phyloP scores from a whole-genome alignment of 352 stramenopile genomes.

The Aphanomyces stellatus region DNA sequence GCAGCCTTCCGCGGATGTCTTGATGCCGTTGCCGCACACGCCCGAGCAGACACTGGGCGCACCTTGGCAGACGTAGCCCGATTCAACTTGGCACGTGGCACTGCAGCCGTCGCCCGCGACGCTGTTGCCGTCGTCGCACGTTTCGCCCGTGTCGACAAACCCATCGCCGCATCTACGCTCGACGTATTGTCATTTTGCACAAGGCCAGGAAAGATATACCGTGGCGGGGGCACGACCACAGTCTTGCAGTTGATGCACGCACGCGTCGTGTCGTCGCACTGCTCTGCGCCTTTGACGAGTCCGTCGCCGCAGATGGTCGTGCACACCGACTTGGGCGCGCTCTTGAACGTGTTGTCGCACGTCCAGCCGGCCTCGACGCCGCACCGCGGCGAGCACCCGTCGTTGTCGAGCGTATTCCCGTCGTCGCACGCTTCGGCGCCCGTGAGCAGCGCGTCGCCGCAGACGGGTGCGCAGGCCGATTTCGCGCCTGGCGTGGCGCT shows the following conservation, averaged over 20 bases:
- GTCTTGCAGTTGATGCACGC: slow-evolving; percentile 10
- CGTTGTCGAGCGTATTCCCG: slow-evolving; percentile 20
- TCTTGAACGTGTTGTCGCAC: slow-evolving; percentile 18
- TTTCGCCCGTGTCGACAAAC: slow-evolving; percentile 18
- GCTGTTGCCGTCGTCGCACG: slow-evolving; percentile 26
- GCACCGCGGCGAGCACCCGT: slow-evolving; percentile 22
- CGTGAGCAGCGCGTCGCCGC: slow-evolving; percentile 21
- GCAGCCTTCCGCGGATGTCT: slow-evolving; percentile 23
- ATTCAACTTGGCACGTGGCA: slow-evolving; percentile 21
- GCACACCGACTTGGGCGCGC: slow-evolving; percentile 21
- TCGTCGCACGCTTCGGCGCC: slow-evolving; percentile 24
- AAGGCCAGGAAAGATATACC: neutral
- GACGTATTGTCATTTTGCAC: no score
- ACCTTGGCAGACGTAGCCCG: slow-evolving; percentile 22
- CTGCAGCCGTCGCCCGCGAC: slow-evolving; percentile 22
- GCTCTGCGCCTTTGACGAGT: slow-evolving; percentile 4
- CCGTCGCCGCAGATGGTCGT: slow-evolving; percentile 11
- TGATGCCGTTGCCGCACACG: slow-evolving; percentile 25
- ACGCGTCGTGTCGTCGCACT: slow-evolving; percentile 1
- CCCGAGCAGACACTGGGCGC: slow-evolving; percentile 14
- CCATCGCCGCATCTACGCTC: slow-evolving; percentile 24
- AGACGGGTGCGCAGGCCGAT: slow-evolving; percentile 12
- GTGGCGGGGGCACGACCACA: neutral
- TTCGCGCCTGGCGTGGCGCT: neutral
- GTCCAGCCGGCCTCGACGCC: slow-evolving; percentile 21